Evolutionary conservation across 495 filamentous ascomycete genomes (phyloP).

Genomic region (Amniculicola lignicola): DNA sequence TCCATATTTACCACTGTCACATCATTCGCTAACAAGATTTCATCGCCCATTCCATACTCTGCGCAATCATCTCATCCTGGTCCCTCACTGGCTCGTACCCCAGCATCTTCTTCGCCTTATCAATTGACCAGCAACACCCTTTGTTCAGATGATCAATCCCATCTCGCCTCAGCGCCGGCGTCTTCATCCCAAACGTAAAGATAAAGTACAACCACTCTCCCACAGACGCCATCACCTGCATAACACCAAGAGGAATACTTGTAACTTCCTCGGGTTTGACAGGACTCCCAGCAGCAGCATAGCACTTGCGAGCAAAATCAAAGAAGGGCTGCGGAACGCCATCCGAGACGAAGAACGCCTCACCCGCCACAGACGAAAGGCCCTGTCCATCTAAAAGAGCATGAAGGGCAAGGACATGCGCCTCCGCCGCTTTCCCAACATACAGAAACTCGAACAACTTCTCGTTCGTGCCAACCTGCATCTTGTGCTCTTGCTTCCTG

Average conservation of each 20-base stretch:
- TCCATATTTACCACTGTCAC: too few species aligned
- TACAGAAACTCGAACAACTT: conserved; percentile 32
- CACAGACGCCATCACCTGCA: conserved; percentile 24
- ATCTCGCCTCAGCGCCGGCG: conserved; percentile 25
- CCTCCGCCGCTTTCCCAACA: conserved; percentile 6
- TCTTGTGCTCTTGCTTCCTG: conserved; percentile 30
- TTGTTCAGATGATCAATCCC: conserved; percentile 28
- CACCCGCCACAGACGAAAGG: conserved; percentile 18
- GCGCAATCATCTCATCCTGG: conserved; percentile 30
- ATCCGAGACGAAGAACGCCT: conserved; percentile 39
- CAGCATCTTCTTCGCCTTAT: conserved; percentile 36
- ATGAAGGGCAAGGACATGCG: conserved; percentile 16
- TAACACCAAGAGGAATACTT: conserved; percentile 28
- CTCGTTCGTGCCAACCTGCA: conserved; percentile 34
- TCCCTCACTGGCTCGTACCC: conserved; percentile 36
- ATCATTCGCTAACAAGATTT: background rate
- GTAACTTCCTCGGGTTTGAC: conserved; percentile 30
- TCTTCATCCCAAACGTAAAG: conserved; percentile 31
- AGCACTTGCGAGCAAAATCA: conserved; percentile 33
- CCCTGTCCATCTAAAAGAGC: conserved; percentile 2
- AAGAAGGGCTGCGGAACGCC: conserved; percentile 32
- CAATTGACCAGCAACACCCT: conserved; percentile 33
- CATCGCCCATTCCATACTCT: conserved; percentile 28
- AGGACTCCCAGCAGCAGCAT: conserved; percentile 29
- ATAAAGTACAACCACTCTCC: conserved; percentile 33